phyloP scores from a whole-genome alignment of 2,329 filamentous ascomycete species.

The Metarhizium brunneum region DNA sequence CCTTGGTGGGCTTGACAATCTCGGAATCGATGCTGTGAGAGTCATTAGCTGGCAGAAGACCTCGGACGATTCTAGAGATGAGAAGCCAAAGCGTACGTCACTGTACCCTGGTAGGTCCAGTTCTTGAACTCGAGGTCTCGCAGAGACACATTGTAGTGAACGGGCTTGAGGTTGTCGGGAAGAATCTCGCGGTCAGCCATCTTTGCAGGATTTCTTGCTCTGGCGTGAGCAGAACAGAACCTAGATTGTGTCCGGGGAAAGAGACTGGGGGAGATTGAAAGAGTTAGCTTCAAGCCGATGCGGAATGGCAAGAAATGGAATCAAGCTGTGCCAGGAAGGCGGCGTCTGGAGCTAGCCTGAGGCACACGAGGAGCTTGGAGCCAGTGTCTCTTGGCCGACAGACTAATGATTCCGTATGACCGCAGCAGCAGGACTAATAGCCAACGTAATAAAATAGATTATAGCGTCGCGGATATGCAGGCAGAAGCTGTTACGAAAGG shows the following conservation, averaged over 20 bases:
- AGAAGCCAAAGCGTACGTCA: conserved; percentile 36
- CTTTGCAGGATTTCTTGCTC: conserved; percentile 22
- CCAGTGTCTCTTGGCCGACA: not conserved
- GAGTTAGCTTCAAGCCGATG: not conserved
- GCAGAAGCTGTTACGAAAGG: not conserved
- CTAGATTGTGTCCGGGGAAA: conserved; percentile 18
- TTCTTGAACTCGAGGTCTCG: conserved; percentile 67
- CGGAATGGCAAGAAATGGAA: not conserved
- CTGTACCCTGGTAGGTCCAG: conserved; percentile 74
- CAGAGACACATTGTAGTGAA: conserved; percentile 78
- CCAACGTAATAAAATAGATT: not conserved
- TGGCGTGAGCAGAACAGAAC: conserved; percentile 26
- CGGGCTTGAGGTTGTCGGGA: conserved; percentile 61
- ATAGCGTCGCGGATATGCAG: not conserved
- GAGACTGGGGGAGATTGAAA: conserved; percentile 11
- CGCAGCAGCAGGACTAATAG: not conserved
- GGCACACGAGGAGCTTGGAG: not conserved
- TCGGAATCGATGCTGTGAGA: conserved; percentile 58
- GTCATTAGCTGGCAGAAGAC: not conserved
- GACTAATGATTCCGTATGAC: not conserved
- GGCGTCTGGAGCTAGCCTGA: not conserved
- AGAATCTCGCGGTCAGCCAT: conserved; percentile 56
- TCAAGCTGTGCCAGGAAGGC: not conserved
- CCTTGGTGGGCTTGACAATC: conserved; percentile 60
- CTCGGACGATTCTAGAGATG: not conserved